Conservation (phyloP, 148 eudicot species). For the Hydrangea macrophylla region DNA sequence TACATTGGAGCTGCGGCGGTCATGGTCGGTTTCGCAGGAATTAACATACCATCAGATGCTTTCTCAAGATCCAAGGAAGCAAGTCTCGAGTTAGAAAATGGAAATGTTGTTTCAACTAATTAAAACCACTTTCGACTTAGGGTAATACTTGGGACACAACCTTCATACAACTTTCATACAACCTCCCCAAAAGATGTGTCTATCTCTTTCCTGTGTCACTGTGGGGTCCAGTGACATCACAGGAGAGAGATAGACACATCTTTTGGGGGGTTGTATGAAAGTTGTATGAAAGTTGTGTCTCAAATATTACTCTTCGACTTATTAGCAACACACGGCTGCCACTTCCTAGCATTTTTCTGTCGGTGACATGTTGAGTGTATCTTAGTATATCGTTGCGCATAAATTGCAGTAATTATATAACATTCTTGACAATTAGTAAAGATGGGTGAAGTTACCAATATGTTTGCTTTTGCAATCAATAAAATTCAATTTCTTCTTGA, state of each 20-base stretch:
- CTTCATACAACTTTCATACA: no score
- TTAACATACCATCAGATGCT: constrained; percentile 69
- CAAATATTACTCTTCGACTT: no score
- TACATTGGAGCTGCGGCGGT: constrained; percentile 83
- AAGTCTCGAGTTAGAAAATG: constrained; percentile 34
- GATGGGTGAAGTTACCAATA: not conserved
- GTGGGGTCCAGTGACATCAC: no score
- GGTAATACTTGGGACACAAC: not conserved
- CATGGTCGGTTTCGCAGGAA: constrained; percentile 82
- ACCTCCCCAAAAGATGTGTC: no score
- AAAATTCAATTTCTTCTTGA: no score
- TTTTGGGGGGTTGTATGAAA: no score
- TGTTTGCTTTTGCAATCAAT: no score
- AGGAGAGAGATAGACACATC: no score
- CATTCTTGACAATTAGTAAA: not conserved
- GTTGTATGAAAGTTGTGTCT: no score
- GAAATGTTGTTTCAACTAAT: constrained; percentile 13
- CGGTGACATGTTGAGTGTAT: not conserved
- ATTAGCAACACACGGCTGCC: no score
- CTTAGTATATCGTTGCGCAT: not conserved
- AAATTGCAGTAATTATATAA: not conserved
- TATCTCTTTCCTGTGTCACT: no score
- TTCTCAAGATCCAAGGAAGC: constrained; percentile 42
- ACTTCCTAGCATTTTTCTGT: not conserved
- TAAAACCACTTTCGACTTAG: constrained; percentile 14